Conservation (phyloP, 768 basidiomycete species). For the Trametes cinnabarina region DNA sequence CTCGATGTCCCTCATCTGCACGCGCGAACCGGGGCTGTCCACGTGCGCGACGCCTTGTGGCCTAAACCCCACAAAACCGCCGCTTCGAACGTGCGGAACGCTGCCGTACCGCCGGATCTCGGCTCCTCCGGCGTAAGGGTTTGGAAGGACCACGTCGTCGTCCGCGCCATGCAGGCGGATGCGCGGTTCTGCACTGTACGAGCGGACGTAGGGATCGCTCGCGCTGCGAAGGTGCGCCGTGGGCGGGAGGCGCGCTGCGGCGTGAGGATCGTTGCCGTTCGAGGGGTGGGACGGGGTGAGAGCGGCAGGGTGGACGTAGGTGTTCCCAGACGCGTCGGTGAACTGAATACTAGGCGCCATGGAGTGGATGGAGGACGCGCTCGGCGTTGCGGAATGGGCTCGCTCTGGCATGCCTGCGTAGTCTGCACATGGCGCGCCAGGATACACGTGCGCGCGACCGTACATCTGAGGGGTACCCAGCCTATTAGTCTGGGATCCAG, state of each 20-base stretch:
- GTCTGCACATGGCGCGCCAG: not conserved
- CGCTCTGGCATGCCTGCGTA: constrained; percentile 4
- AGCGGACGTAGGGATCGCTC: constrained; percentile 19
- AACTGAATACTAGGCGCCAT: constrained; percentile 26
- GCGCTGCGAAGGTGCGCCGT: constrained; percentile 16
- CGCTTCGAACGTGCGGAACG: constrained; percentile 14
- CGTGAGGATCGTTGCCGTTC: not conserved
- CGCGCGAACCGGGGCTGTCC: not conserved
- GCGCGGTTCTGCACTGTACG: constrained; percentile 21
- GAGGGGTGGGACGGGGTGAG: constrained; percentile 1
- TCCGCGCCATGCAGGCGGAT: not conserved
- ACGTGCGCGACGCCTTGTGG: not conserved
- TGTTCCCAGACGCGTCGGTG: constrained; percentile 5
- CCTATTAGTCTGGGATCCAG: not conserved
- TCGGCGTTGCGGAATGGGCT: constrained; percentile 19
- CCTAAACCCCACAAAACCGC: not conserved
- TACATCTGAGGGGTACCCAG: not conserved
- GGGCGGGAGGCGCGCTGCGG: constrained; percentile 11
- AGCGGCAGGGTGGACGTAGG: not conserved
- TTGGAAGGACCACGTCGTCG: constrained; percentile 10
- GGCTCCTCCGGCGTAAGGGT: constrained; percentile 18
- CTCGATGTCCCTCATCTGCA: not conserved
- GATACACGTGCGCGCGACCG: constrained; percentile 2
- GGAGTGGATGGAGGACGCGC: constrained; percentile 23
- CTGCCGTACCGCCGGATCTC: constrained; percentile 25